phyloP scores from a whole-genome alignment of 2,329 filamentous ascomycete species.

The Apiospora aurea region DNA sequence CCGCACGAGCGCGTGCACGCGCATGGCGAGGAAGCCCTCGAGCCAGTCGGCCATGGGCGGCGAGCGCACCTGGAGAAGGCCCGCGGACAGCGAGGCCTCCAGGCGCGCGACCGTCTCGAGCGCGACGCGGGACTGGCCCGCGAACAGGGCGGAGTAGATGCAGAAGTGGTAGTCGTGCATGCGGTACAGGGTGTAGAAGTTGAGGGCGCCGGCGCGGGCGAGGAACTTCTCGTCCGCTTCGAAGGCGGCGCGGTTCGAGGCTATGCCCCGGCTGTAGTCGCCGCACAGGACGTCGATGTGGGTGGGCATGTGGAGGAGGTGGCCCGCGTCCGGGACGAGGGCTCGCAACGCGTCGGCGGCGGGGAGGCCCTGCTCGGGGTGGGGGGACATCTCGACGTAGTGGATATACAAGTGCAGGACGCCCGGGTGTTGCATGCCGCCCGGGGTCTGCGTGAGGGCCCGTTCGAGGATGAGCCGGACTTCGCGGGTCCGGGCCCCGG shows the following conservation, averaged over 20 bases:
- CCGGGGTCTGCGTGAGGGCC: conserved; percentile 56
- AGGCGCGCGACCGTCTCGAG: conserved; percentile 66
- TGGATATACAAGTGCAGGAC: conserved; percentile 80
- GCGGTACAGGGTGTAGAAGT: conserved; percentile 81
- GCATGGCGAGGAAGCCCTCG: conserved; percentile 73
- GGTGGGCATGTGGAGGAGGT: conserved; percentile 78
- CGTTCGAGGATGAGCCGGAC: conserved; percentile 64
- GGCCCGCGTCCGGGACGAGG: conserved; percentile 73
- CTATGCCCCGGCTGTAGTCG: conserved; percentile 71
- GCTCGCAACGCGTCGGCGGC: conserved; percentile 68
- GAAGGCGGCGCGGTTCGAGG: conserved; percentile 72
- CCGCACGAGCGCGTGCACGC: conserved; percentile 73
- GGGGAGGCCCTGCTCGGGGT: conserved; percentile 67
- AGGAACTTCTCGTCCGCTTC: conserved; percentile 73
- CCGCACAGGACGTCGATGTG: conserved; percentile 79
- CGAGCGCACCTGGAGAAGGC: conserved; percentile 67
- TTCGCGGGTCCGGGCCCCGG: conserved; percentile 63
- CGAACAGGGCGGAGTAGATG: conserved; percentile 81
- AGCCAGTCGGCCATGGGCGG: conserved; percentile 83
- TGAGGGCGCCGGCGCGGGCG: conserved; percentile 55
- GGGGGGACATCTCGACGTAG: conserved; percentile 77
- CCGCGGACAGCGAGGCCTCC: conserved; percentile 68
- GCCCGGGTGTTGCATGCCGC: conserved; percentile 67
- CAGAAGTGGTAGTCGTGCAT: conserved; percentile 78
- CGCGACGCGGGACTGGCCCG: conserved; percentile 68